Evolutionary conservation across 768 basidiomycete genomes (phyloP), one percentile per base, ranked within the genome.

Genomic region (Imleria badia): DNA sequence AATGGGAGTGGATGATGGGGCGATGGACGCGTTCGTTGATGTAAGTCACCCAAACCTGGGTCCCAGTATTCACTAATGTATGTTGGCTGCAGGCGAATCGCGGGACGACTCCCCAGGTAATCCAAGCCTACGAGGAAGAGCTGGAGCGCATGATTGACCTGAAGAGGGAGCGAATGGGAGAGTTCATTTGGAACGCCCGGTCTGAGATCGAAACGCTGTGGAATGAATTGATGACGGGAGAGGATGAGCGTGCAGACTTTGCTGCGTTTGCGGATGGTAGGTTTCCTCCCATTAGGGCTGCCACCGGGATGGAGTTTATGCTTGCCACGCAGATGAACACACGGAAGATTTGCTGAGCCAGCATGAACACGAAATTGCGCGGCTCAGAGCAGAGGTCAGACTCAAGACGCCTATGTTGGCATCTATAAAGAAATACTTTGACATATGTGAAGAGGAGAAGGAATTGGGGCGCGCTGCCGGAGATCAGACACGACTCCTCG

Each of bases 11-110:
- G 69, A 79, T 1, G 90, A 94, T 45, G 73, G 71, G 1, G 87
- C 87, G 42, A 93, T 94, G 83, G 93, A 98, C 62, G 83, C 80
- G n/a, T 99, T 99, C 65, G 89, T 98, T 0, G 93, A 98, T 55
- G 78, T 77, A 15, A 56, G 68, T 56, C 14, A 14, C n/a, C 19
- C 1, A 11, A 9, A 14, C 11, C 1, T 6, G 2, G 9, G 8
- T 45, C 4, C 23, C 22, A 15, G 29, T 33, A 10, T 33, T 23
- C 1, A 36, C 40, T 60, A 23, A 63, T 39, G 10, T 17, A 11
- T 20, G 3, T 23, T 51, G 6, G 47, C 11, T 51, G 66, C 34
- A 69, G 68, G 70, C 68, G 20, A 72, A 96, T 67, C 78, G 90
- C 29, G 96, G 96, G 4, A 88, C 85, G 62, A 91, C 89, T 2